A percentile compares a stretch with the other conserved stretches of the same genome.
phyloP scores from a whole-genome alignment of 2,329 filamentous ascomycete genomes.

The Fusarium sp. region DNA sequence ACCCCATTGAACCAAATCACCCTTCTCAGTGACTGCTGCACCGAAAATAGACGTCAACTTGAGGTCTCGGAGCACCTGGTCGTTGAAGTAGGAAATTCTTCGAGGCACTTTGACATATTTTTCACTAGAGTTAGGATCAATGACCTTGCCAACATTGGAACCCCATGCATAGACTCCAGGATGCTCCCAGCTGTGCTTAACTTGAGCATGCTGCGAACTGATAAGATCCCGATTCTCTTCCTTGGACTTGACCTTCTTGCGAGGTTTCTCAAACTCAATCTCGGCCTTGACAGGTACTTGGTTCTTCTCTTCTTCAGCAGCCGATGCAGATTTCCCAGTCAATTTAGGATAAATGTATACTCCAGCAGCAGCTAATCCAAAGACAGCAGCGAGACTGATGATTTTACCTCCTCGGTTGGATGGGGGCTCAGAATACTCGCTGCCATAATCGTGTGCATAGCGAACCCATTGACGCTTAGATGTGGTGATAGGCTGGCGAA shows the following conservation, averaged over 20 bases:
- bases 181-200: constrained; percentile 82
- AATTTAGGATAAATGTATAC: constrained; percentile 56
- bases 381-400: constrained; percentile 51
- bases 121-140: constrained; percentile 84
- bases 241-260: constrained; percentile 67
- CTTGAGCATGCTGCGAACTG: constrained; percentile 88
- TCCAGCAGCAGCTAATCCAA: constrained; percentile 56
- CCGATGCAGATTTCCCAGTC: constrained; percentile 44
- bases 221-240: constrained; percentile 82
- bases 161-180: constrained; percentile 97
- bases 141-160: constrained; percentile 85
- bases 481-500: constrained; percentile 38
- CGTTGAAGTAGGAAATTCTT: constrained; percentile 85
- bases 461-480: constrained; percentile 50
- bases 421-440: constrained; percentile 37
- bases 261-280: constrained; percentile 75
- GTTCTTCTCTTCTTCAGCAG: constrained; percentile 33
- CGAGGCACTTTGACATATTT: constrained; percentile 82
- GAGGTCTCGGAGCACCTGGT: constrained; percentile 84
- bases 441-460: constrained; percentile 47
- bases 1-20: constrained; percentile 94
- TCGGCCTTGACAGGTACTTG: constrained; percentile 58
- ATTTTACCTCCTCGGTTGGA: constrained; percentile 48
- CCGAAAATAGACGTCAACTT: constrained; percentile 87
- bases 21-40: constrained; percentile 87